Base-by-base conservation (phyloP, 164 flowering plant species). In the Vitis labrusca region DNA sequence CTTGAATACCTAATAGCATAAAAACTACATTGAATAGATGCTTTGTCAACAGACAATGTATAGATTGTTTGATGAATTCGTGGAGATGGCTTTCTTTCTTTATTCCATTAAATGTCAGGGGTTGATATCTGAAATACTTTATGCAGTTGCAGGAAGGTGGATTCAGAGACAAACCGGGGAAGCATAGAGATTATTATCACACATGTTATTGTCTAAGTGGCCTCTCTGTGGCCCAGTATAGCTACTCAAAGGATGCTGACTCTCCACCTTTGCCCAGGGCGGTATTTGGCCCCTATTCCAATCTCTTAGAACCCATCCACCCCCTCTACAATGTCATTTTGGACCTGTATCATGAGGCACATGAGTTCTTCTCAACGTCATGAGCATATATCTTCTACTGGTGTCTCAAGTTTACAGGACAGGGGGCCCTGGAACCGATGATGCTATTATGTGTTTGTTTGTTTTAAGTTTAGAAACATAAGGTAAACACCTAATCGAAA, bases 121-220 rank as follows among this genome's bases (percentile, higher is more conserved):
- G 15, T 14, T 17, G 16, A 14, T 15, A 47, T n/a, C 37, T 58
- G 13, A 59, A 15, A 1, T 23, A 10, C 51, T 63, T 23, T 55
- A 61, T 83, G 85, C 89, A 91, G 94, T 78, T 73, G 16, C 76
- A 48, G 53, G 81, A 85, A 13, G 97, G 97, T 54, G 98, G 99
- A 16, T 81, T 95, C 74, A 82, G 80, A 74, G 98, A 95, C 83
- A 95, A 95, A 71, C 99, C 96, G 8, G 92, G 97, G 65, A 89
- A 90, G 73, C 15, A 49, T 12, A 84, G 90, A 79, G 98, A 95
- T 77, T 80, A 72, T 65, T 93, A 95, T 59, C 98, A 91, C 82
- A 89, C 98, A 7, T 93, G 99, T 77, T 95, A 95, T 68, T 89
- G 93, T 73, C 85, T 93, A 11, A 91, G 98, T 60, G 97, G 99